Evolutionary conservation across 371 early-diverging fungal genomes (phyloP), one percentile per base, ranked within the genome.

Genomic region (Rhizopus stolonifer): DNA sequence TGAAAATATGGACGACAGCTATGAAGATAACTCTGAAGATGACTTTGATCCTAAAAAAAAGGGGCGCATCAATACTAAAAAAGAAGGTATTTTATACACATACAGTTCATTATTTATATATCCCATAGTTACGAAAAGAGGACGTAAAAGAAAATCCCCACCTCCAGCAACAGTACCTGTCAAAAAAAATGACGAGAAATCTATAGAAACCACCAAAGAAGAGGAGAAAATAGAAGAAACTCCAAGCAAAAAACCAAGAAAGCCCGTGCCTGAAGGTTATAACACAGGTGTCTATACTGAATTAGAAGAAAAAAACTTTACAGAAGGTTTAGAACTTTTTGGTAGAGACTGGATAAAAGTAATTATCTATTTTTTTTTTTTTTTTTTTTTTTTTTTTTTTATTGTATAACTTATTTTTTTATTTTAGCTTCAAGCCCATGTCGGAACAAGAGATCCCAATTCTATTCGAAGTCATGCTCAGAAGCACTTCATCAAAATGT

Each of bases 381-480:
- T n/a, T n/a, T n/a, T n/a, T n/a, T n/a, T n/a, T n/a, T n/a, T n/a
- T n/a, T n/a, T n/a, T n/a, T n/a, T n/a, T n/a, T n/a, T n/a, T n/a
- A n/a, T n/a, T n/a, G n/a, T n/a, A 39, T 22, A 23, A 10, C 17
- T n/a, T 38, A 13, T 15, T 36, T 42, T 49, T 52, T 40, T 25
- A 11, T 46, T 17, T 34, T 67, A 88, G 86, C 69, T 94, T 31
- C 78, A 83, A 23, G 72, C 75, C 22, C 84, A 87, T 46, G 84
- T 94, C 24, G 80, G 64, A 22, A 94, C 92, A 2, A 77, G 94
- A 48, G 89, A 91, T 58, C 57, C 87, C 26, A 87, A 90, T 55
- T 90, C 92, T 4, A 87, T 94, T 48, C 77, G 92, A 56, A 89
- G 90, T 54, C 94, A 92, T 64, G 93, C 93, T 32, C 93, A 93